phyloP scores from a whole-genome alignment of 768 basidiomycete genomes.

The Termitomyces sp. region DNA sequence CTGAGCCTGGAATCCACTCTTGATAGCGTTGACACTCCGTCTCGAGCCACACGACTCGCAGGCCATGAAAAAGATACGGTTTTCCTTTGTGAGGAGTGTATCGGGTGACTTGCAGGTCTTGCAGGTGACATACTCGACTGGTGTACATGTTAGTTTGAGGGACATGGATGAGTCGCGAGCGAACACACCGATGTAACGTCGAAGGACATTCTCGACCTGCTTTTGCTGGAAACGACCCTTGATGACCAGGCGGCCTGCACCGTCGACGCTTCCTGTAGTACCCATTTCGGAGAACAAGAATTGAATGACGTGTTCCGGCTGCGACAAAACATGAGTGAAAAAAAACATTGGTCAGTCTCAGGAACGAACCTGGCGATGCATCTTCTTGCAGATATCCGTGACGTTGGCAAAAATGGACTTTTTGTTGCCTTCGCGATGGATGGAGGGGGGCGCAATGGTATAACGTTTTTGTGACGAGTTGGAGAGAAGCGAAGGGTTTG shows the following conservation, averaged over 20 bases:
- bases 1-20: slow-evolving; percentile 98
- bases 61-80: slow-evolving; percentile 97
- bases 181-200: slow-evolving; percentile 88
- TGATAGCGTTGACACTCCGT: slow-evolving; percentile 93
- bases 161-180: neutral
- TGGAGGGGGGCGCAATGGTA: slow-evolving; percentile 93
- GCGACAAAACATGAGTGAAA: slow-evolving; percentile 7
- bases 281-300: slow-evolving; percentile 98
- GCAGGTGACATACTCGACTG: slow-evolving; percentile 98
- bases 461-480: slow-evolving; percentile 87
- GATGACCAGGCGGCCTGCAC: slow-evolving; percentile 87
- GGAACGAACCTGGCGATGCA: slow-evolving; percentile 70
- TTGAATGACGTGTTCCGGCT: slow-evolving; percentile 96
- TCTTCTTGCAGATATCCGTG: slow-evolving; percentile 94
- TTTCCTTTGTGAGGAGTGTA: slow-evolving; percentile 94
- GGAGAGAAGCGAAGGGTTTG: slow-evolving; percentile 85
- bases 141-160: neutral
- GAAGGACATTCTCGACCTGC: slow-evolving; percentile 93
- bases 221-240: slow-evolving; percentile 98
- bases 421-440: slow-evolving; percentile 94
- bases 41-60: slow-evolving; percentile 89
- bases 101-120: slow-evolving; percentile 99
- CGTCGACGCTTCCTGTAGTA: slow-evolving; percentile 94
- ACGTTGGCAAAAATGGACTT: slow-evolving; percentile 97
- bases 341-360: neutral